phyloP scores from a whole-genome alignment of 139 green algal species.

The Haematococcus lacustris region DNA sequence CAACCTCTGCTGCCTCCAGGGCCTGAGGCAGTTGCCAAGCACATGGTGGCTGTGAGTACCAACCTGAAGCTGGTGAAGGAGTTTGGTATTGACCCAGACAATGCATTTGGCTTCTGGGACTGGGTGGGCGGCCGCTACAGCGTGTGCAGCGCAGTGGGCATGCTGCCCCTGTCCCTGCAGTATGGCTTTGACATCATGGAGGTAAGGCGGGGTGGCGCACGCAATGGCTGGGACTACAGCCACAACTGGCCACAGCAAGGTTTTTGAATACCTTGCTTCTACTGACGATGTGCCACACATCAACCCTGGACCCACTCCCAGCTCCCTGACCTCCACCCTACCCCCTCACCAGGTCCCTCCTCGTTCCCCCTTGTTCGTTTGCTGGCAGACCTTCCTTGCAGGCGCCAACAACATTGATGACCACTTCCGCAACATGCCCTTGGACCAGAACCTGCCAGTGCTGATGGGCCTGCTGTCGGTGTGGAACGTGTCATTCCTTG shows the following conservation, averaged over 20 bases:
- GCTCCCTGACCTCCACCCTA: no score
- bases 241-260: no score
- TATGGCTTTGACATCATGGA: slow-evolving; percentile 89
- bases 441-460: slow-evolving; percentile 91
- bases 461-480: slow-evolving; percentile 87
- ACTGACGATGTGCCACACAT: no score
- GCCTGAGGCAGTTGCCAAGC: slow-evolving; percentile 77
- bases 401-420: slow-evolving; percentile 84
- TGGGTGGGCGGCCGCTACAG: slow-evolving; percentile 95
- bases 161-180: slow-evolving; percentile 91
- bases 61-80: slow-evolving; percentile 97
- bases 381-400: slow-evolving; percentile 72
- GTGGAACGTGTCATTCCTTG: slow-evolving; percentile 97
- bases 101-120: slow-evolving; percentile 98
- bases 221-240: no score
- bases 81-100: slow-evolving; percentile 97
- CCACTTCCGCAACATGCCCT: slow-evolving; percentile 81
- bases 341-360: no score
- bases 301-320: no score
- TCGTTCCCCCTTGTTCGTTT: no score
- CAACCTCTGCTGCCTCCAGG: slow-evolving; percentile 34
- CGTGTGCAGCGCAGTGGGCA: slow-evolving; percentile 91
- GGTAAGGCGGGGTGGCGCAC: slow-evolving; percentile 12
- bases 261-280: no score
- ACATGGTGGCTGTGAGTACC: slow-evolving; percentile 99